Evolutionary conservation across 805 yeast species (phyloP).

Genomic region (Lipomyces spencermartinsiae): DNA sequence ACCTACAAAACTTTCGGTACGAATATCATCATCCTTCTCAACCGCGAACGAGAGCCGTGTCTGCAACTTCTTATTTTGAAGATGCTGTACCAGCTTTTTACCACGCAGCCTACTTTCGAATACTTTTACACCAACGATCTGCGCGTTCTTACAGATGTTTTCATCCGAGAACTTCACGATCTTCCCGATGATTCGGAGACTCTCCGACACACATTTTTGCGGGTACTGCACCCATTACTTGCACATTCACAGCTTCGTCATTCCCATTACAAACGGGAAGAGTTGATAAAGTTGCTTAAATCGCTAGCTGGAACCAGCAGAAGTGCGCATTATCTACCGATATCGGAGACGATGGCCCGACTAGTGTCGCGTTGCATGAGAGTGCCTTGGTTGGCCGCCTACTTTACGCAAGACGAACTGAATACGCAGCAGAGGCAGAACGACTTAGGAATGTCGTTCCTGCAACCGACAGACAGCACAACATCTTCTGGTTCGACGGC

Average conservation of each 20-base stretch:
- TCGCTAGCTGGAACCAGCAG: constrained; percentile 48
- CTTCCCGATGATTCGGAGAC: constrained; percentile 62
- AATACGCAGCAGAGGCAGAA: background rate
- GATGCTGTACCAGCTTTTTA: constrained; percentile 73
- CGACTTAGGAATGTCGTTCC: background rate
- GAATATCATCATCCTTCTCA: constrained; percentile 73
- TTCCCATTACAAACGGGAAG: constrained; percentile 64
- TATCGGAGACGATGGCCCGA: constrained; percentile 35
- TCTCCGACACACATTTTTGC: constrained; percentile 70
- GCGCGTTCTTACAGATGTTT: constrained; percentile 80
- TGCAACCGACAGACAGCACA: background rate
- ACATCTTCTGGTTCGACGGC: background rate
- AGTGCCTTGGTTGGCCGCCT: constrained; percentile 31
- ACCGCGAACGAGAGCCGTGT: constrained; percentile 68
- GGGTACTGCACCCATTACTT: constrained; percentile 76
- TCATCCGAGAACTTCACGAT: constrained; percentile 78
- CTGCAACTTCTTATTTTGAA: constrained; percentile 80
- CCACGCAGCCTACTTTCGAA: constrained; percentile 67
- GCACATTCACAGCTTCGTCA: constrained; percentile 65
- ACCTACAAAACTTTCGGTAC: constrained; percentile 65
- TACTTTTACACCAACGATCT: constrained; percentile 83
- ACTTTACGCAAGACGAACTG: constrained; percentile 6
- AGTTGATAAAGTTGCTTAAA: constrained; percentile 57
- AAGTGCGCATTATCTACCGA: constrained; percentile 24
- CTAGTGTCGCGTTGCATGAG: constrained; percentile 33